Evolutionary conservation across 2,329 filamentous ascomycete genomes (phyloP).

Genomic region (Pyrenophora tritici-repentis): DNA sequence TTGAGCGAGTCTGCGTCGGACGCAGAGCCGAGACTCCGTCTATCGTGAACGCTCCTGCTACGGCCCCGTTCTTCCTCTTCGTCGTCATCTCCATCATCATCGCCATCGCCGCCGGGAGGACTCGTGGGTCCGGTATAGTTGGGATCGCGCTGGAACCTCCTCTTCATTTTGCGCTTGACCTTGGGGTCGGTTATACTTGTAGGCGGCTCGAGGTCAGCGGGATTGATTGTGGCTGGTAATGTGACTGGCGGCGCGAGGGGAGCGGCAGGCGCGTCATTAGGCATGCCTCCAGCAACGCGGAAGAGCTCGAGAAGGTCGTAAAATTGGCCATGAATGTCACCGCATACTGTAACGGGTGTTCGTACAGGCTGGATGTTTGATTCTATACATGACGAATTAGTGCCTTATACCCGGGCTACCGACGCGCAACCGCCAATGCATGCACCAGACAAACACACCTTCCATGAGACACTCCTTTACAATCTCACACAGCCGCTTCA

Average conservation of each 20-base stretch:
- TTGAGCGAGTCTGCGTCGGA: constrained; percentile 47
- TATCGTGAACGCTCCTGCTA: constrained; percentile 50
- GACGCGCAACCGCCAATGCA: background rate
- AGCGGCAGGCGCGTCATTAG: constrained; percentile 67
- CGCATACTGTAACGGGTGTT: constrained; percentile 94
- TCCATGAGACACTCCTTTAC: constrained; percentile 99
- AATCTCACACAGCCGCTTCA: constrained; percentile 99
- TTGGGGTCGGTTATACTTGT: constrained; percentile 87
- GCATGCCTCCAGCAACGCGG: constrained; percentile 94
- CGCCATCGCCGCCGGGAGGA: constrained; percentile 56
- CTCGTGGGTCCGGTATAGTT: constrained; percentile 59
- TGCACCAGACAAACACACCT: constrained; percentile 58
- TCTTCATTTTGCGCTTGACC: constrained; percentile 80
- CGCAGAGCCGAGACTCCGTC: constrained; percentile 49
- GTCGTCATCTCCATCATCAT: constrained; percentile 51
- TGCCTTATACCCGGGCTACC: background rate
- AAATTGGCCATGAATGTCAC: constrained; percentile 98
- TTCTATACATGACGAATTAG: constrained; percentile 59
- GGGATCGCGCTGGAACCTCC: constrained; percentile 55
- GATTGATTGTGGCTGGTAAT: constrained; percentile 72
- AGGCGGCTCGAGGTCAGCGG: constrained; percentile 91
- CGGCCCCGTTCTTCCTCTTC: constrained; percentile 56
- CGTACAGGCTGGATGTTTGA: constrained; percentile 98
- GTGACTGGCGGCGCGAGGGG: constrained; percentile 71
- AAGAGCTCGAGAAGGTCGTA: constrained; percentile 98